phyloP scores from a whole-genome alignment of 2,329 filamentous ascomycete species.

The Rhytidhysteron rufulum region DNA sequence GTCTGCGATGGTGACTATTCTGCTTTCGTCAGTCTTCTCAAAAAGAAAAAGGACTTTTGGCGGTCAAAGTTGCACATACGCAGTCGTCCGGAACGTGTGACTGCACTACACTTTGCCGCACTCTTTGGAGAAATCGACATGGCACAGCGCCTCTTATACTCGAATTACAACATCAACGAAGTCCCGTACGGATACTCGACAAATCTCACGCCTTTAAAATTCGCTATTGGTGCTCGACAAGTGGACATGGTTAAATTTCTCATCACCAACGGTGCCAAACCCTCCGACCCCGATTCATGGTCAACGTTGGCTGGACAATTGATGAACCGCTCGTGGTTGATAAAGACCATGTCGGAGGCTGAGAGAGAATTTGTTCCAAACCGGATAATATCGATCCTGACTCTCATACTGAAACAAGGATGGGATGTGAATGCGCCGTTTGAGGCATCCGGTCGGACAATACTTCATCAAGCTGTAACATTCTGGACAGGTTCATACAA shows the following conservation, averaged over 20 bases:
- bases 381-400: conserved; percentile 13
- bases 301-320: conserved; percentile 16
- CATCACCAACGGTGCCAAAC: conserved; percentile 13
- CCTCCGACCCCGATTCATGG: conserved; percentile 17
- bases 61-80: conserved; percentile 16
- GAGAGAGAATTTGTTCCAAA: conserved; percentile 13
- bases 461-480: conserved; percentile 20
- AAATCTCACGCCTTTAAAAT: conserved; percentile 14
- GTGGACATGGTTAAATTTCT: conserved; percentile 19
- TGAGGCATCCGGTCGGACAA: conserved; percentile 10
- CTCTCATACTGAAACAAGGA: conserved; percentile 13
- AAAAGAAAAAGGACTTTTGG: conserved; percentile 16
- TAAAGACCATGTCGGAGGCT: conserved; percentile 17
- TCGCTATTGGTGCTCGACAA: conserved; percentile 21
- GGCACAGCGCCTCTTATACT: conserved; percentile 13
- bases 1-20: conserved; percentile 14
- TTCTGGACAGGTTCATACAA: conserved; percentile 19
- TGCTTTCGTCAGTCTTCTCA: conserved; percentile 12
- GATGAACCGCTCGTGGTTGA: conserved; percentile 19
- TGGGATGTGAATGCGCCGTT: conserved; percentile 16
- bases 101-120: conserved; percentile 21
- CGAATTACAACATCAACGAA: conserved; percentile 17
- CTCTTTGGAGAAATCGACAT: conserved; percentile 23
- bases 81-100: conserved; percentile 15
- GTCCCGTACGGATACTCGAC: conserved; percentile 21